phyloP scores from a whole-genome alignment of 306 rosid species.

The Quercus engelmannii region DNA sequence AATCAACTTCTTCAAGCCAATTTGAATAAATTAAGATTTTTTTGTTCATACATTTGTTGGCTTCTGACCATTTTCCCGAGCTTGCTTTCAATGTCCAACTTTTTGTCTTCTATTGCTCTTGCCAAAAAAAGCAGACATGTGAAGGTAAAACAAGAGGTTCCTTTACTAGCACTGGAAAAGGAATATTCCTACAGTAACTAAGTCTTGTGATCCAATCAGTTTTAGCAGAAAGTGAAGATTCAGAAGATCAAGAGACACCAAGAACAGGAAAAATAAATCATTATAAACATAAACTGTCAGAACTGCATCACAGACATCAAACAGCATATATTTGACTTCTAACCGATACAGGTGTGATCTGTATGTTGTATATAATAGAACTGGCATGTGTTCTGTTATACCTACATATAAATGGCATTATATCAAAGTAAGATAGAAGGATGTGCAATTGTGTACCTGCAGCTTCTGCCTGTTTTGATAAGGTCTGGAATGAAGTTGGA shows the following conservation, averaged over 20 bases:
- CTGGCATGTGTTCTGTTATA: neutral
- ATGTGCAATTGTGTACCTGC: slow-evolving; percentile 57
- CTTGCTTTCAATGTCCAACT: neutral
- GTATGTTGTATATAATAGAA: neutral
- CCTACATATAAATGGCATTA: neutral
- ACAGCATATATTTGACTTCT: neutral
- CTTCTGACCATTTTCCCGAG: neutral
- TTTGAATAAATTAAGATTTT: neutral
- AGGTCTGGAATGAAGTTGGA: slow-evolving; percentile 67
- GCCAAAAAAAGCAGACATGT: neutral
- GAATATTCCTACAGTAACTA: neutral
- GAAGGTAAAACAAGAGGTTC: neutral
- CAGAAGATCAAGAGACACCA: neutral
- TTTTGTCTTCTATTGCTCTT: neutral
- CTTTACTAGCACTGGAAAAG: neutral
- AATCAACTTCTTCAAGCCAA: neutral
- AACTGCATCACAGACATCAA: neutral
- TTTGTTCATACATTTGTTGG: neutral
- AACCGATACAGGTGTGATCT: neutral
- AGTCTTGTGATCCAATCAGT: neutral
- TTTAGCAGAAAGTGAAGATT: neutral
- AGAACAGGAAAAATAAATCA: neutral
- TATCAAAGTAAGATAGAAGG: neutral
- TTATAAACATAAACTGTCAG: neutral
- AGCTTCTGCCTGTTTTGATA: slow-evolving; percentile 98